phyloP scores from a whole-genome alignment of 2,329 filamentous ascomycete species.

The Aspergillus bombycis region DNA sequence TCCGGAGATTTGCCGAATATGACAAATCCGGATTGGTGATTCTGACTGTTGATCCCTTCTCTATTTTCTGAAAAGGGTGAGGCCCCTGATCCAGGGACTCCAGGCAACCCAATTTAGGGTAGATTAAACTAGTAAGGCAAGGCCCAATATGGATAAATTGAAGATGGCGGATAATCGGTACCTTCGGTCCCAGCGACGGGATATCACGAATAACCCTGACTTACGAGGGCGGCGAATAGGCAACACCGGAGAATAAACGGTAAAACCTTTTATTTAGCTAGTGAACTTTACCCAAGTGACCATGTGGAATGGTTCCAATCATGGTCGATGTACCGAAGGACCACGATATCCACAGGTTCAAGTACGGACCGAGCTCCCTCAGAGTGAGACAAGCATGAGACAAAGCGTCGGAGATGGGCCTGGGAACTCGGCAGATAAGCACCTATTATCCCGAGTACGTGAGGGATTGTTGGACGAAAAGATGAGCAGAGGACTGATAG shows the following conservation, averaged over 20 bases:
- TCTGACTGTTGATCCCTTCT: not conserved
- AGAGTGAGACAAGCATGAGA: slow-evolving; percentile 5
- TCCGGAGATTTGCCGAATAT: slow-evolving; percentile 1
- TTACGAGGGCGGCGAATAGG: not conserved
- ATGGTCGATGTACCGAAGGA: not conserved
- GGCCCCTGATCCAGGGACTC: not conserved
- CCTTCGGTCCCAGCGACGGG: not conserved
- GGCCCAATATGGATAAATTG: not conserved
- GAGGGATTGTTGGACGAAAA: not conserved
- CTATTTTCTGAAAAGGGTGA: not conserved
- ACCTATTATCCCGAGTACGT: not conserved
- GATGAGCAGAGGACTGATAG: not conserved
- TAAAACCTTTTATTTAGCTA: not conserved
- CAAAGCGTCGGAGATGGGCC: not conserved
- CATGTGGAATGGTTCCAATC: not conserved
- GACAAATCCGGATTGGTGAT: not conserved
- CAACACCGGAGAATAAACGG: not conserved
- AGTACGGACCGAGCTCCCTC: not conserved
- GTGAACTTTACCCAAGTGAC: not conserved
- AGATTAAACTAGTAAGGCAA: not conserved
- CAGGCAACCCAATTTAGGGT: not conserved
- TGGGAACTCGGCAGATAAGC: not conserved
- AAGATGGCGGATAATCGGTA: not conserved
- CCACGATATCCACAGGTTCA: not conserved
- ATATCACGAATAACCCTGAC: not conserved